Base-by-base conservation (phyloP, 1,139 yeast genomes). In the Suhomyces ambrosiae region DNA sequence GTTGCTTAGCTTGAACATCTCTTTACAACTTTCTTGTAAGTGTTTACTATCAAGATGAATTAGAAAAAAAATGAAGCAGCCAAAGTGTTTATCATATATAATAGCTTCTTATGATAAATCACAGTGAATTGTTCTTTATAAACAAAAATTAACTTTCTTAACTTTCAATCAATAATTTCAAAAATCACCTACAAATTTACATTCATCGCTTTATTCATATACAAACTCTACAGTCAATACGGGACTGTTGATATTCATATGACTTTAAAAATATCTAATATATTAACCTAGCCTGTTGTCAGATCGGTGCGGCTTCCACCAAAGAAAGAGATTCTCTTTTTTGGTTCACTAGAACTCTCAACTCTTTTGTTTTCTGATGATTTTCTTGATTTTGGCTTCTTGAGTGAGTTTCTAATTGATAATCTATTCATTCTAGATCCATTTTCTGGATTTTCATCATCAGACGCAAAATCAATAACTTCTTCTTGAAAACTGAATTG, bases 391-490 rank as follows among this genome's bases (percentile, higher is more conserved):
- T 63, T 65, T 15, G 64, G 61, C 33, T 61, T 63, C 50, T 58
- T 66, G 36, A 72, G 58, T 3, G 76, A 68, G 32, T 63, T 62
- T 36, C 77, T 51, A 30, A 72, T 71, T 4, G 73, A 61, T 23
- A 72, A 48, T 24, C 77, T 52, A 47, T 56, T 71, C 76, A 72
- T 67, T 27, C 56, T 53, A 1, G 72, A 65, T 13, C 60, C 60
- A 40, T 65, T 59, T 5, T 58, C 67, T 2, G 71, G 69, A 39
- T 65, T 65, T 42, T 72, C 77, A 46, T 72, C 76, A 47, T 72
- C 77, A 4, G 74, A 68, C 1, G 72, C 76, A 60, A 70, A 72
- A 45, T 72, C 76, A 32, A 72, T 64, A 6, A 71, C 72, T 44
- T 72, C 74, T 48, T 72, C 76, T 46, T 67, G 66, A 27, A 71